Evolutionary conservation across 805 yeast species (phyloP).

Genomic region (Nakazawaea wyomingensis): DNA sequence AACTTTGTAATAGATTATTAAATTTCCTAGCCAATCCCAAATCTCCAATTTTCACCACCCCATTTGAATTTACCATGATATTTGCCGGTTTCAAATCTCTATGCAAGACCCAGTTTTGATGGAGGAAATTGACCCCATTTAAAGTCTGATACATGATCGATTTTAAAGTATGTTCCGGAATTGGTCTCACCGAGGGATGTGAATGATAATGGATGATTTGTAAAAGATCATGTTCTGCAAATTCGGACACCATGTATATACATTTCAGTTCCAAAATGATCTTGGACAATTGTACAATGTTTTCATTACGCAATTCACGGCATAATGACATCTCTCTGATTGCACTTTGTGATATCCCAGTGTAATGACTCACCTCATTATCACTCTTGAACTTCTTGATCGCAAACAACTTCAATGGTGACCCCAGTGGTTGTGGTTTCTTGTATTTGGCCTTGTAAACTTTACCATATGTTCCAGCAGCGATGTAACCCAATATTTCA

Average conservation of each 20-base stretch:
- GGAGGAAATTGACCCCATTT: constrained; percentile 86
- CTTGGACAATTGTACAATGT: constrained; percentile 75
- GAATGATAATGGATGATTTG: constrained; percentile 94
- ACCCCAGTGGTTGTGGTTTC: background rate
- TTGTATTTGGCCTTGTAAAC: constrained; percentile 80
- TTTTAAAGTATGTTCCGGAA: constrained; percentile 75
- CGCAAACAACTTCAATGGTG: constrained; percentile 50
- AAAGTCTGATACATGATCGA: constrained; percentile 89
- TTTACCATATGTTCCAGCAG: constrained; percentile 97
- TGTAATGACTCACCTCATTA: constrained; percentile 74
- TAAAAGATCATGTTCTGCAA: constrained; percentile 90
- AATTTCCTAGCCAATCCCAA: constrained; percentile 87
- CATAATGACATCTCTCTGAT: constrained; percentile 95
- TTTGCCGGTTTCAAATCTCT: constrained; percentile 97
- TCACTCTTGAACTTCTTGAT: constrained; percentile 95
- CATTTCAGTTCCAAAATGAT: constrained; percentile 82
- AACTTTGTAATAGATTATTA: constrained; percentile 78
- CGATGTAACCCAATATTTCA: constrained; percentile 89
- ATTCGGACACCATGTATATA: constrained; percentile 93
- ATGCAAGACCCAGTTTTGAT: constrained; percentile 94
- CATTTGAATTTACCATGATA: constrained; percentile 88
- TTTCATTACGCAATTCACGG: constrained; percentile 75
- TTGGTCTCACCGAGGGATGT: constrained; percentile 76
- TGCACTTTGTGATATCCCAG: constrained; percentile 95
- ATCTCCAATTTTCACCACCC: constrained; percentile 94